These are phyloP conservation scores for Solanum clarkiae DNA, from an alignment of 257 asterid genomes.

Conservation along the genomic window DNA sequence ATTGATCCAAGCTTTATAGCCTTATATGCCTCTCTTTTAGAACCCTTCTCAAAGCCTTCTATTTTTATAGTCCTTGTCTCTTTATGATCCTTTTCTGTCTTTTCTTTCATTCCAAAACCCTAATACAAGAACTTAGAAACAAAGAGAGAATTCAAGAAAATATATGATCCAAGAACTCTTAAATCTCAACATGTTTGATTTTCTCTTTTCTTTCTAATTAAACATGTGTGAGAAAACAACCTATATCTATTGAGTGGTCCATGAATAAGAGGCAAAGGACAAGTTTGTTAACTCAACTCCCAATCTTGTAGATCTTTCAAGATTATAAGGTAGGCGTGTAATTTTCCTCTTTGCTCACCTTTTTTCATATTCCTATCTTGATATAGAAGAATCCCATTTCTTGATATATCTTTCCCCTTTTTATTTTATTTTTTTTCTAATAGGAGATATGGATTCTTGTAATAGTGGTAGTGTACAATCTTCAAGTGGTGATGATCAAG, in stretches of 20 bases:
- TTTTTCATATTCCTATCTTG: neutral
- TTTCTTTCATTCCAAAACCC: neutral
- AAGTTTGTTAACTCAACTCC: neutral
- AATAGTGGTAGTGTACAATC: constrained; percentile 1
- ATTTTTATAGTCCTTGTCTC: constrained; percentile 3
- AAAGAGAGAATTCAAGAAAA: neutral
- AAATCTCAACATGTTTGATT: neutral
- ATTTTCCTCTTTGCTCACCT: neutral
- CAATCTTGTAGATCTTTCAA: neutral
- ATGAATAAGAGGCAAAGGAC: neutral
- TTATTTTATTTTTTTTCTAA: neutral
- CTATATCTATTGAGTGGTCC: neutral
- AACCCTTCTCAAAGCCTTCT: constrained; percentile 23
- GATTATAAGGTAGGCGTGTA: neutral
- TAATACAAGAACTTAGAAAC: neutral
- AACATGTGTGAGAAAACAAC: neutral
- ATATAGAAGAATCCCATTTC: neutral
- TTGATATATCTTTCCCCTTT: neutral
- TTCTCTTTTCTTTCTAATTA: neutral
- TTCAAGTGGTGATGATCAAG: constrained; percentile 3
- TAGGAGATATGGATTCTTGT: neutral
- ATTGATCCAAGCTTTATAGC: constrained; percentile 3
- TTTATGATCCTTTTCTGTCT: neutral
- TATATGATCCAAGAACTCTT: neutral
- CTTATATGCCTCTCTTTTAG: constrained; percentile 15